Evolutionary conservation across 176 grass and related monocot genomes (phyloP).

Genomic region (Hsuehochloa calcarea): DNA sequence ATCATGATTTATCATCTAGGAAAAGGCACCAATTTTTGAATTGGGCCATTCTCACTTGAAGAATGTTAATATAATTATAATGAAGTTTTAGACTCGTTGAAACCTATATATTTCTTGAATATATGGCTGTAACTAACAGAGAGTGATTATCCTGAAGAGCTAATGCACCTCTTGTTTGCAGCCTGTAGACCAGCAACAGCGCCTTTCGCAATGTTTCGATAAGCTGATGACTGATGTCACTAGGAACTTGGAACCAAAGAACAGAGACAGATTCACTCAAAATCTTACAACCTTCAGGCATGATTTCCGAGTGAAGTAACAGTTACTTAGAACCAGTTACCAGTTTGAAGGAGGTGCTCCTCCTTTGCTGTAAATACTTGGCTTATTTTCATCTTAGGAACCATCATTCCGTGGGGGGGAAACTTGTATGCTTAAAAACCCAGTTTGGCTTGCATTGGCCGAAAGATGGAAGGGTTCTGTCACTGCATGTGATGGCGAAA

Average conservation of each 20-base stretch:
- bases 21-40: background rate
- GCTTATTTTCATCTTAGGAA: slow-evolving; percentile 31
- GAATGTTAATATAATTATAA: background rate
- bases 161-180: slow-evolving; percentile 43
- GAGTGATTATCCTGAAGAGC: background rate
- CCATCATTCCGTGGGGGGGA: slow-evolving; percentile 5
- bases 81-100: background rate
- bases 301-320: slow-evolving; percentile 88
- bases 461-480: slow-evolving; percentile 39
- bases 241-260: slow-evolving; percentile 93
- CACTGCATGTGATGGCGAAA: slow-evolving; percentile 35
- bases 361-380: slow-evolving; percentile 53
- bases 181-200: slow-evolving; percentile 83
- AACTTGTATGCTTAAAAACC: slow-evolving; percentile 2
- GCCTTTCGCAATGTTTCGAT: slow-evolving; percentile 84
- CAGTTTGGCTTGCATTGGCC: slow-evolving; percentile 31
- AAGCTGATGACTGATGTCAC: slow-evolving; percentile 93
- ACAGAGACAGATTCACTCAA: slow-evolving; percentile 95
- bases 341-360: slow-evolving; percentile 30
- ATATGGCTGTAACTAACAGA: background rate
- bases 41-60: background rate
- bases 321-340: slow-evolving; percentile 14
- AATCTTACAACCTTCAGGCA: slow-evolving; percentile 89
- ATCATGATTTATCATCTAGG: background rate
- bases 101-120: background rate